Percentiles rank a stretch among this genome's conserved stretches.
Evolutionary conservation across 441 rosid species (phyloP).

Genomic region (Pelargonium fulgidum): DNA sequence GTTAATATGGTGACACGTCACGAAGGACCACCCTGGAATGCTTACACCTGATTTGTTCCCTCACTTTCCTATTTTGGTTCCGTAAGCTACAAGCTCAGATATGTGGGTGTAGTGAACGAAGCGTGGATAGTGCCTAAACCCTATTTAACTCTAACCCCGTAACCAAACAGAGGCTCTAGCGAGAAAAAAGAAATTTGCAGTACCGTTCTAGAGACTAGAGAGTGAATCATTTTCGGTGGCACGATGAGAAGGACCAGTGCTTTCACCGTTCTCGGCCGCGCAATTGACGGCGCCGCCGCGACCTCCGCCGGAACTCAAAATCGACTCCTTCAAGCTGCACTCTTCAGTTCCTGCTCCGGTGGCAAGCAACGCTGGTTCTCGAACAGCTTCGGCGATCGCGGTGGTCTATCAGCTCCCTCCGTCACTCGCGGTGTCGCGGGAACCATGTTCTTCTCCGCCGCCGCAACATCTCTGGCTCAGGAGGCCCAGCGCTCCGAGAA

Average conservation of each 20-base stretch:
- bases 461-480: conserved; percentile 43
- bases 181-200: background rate
- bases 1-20: background rate
- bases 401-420: conserved; percentile 30
- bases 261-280: conserved; percentile 34
- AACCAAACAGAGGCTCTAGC: background rate
- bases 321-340: conserved; percentile 34
- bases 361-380: conserved; percentile 26
- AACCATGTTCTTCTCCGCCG: conserved; percentile 45
- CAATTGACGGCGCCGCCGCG: conserved; percentile 25
- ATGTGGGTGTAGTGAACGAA: background rate
- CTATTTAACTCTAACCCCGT: conserved; percentile 21
- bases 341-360: conserved; percentile 28
- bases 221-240: background rate
- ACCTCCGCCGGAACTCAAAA: conserved; percentile 19
- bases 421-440: conserved; percentile 32
- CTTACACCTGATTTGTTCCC: background rate
- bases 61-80: background rate
- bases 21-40: background rate
- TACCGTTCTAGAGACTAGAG: background rate
- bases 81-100: background rate
- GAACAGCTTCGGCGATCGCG: conserved; percentile 26
- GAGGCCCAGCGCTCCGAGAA: conserved; percentile 35
- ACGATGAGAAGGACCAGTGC: conserved; percentile 50
- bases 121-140: conserved; percentile 40